A percentile compares a stretch with the other conserved stretches of the same genome.
Evolutionary conservation across 495 filamentous ascomycete species (phyloP).

Genomic region (Aspergillus cavernicola): DNA sequence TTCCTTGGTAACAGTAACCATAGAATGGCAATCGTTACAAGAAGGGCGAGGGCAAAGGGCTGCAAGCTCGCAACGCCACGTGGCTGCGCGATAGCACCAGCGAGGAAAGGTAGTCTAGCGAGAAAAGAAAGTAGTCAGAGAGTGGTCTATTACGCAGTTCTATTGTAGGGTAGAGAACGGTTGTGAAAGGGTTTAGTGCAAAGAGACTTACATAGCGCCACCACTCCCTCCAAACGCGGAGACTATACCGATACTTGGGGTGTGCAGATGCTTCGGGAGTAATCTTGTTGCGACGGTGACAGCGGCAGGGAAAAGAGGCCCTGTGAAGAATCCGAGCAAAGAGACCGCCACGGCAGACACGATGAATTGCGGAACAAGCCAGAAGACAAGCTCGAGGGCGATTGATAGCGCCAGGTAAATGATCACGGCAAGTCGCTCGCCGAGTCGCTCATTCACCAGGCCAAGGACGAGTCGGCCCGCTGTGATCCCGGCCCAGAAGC

Average conservation of each 20-base stretch:
- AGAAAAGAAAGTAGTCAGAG: not conserved
- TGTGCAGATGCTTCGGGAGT: conserved; percentile 64
- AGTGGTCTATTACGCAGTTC: no score
- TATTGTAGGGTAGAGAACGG: no score
- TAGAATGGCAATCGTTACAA: not conserved
- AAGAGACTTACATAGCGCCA: conserved; percentile 8
- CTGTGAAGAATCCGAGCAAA: conserved; percentile 63
- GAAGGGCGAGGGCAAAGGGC: conserved; percentile 4
- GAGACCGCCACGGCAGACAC: conserved; percentile 58
- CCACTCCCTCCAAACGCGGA: conserved; percentile 6
- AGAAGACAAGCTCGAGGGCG: conserved; percentile 52
- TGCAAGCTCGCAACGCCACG: conserved; percentile 6
- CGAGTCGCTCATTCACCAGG: conserved; percentile 58
- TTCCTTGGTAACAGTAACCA: conserved; percentile 6
- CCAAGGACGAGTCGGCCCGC: conserved; percentile 56
- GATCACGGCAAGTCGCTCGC: conserved; percentile 54
- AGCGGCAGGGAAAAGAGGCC: conserved; percentile 59
- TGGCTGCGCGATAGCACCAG: conserved; percentile 7
- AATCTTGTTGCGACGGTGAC: conserved; percentile 70
- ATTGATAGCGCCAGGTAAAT: conserved; percentile 18
- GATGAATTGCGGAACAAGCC: conserved; percentile 59
- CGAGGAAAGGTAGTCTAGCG: conserved; percentile 4
- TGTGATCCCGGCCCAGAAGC: conserved; percentile 46
- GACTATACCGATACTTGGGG: conserved; percentile 4
- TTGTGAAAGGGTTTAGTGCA: no score